Evolutionary conservation across 495 filamentous ascomycete species (phyloP), one percentile per base, ranked within the genome.

Genomic region (Talaromyces wortmannii): DNA sequence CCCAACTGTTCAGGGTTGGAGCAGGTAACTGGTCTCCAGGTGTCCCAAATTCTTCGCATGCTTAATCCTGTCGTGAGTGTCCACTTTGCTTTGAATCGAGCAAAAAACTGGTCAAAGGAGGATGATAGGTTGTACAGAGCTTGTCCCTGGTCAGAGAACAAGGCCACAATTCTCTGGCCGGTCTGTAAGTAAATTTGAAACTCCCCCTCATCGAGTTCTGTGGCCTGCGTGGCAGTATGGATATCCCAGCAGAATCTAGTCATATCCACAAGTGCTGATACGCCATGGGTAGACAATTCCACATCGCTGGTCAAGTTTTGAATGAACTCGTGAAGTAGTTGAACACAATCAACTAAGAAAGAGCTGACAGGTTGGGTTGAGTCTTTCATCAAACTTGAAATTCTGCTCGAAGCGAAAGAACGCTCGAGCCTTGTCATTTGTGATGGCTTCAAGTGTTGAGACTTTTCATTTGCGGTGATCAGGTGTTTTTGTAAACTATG

Each of bases 1-100:
- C 69, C 55, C 45, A 88, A 67, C 33, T 79, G 76, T 5, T 62
- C 50, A 31, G 81, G 68, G 23, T 78, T 80, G 17, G 71, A 63
- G 23, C 83, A 76, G 5, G 88, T 83, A 6, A 75, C 70, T 11
- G 91, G 91, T 59, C 83, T 79, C 59, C 92, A 82, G 0, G 68
- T 58, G 40, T 78, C 78, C 94, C 94, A 98, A 1, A 97, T 75
- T 29, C 68, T 69, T 63, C 96, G 89, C 90, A 97, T 96, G 57
- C 83, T 85, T 15, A 90, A 77, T 2, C 92, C 92, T 3, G 83
- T 92, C 0, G 74, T 81, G 6, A 94, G 70, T 45, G 84, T 81
- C 75, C 74, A 79, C 4, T 67, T 68, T 49, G 68, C 69, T 49
- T 75, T 68, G 63, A 85, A 81, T 4, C 60, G 63, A 45, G 67